Conservation (phyloP, 306 rosid genomes). For the Abrus precatorius region DNA sequence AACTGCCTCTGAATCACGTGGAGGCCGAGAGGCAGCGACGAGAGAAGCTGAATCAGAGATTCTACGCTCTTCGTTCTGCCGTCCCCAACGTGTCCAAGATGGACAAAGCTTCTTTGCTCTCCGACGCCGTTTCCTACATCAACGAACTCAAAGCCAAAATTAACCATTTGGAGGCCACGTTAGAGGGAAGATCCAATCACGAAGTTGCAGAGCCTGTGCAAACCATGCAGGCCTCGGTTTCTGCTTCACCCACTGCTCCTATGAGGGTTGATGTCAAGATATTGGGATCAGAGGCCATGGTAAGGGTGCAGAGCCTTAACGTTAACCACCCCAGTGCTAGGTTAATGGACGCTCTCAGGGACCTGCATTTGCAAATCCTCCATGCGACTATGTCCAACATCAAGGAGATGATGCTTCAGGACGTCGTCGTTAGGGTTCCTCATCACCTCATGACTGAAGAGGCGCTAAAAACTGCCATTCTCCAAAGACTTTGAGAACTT, state of each 20-base stretch:
- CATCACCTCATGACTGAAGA: constrained; percentile 50
- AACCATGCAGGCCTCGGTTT: not conserved
- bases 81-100: constrained; percentile 78
- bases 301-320: constrained; percentile 64
- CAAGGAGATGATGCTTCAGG: constrained; percentile 72
- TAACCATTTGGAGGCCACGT: not conserved
- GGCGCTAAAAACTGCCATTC: constrained; percentile 55
- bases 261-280: constrained; percentile 62
- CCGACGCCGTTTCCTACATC: constrained; percentile 68
- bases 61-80: constrained; percentile 72
- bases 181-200: not conserved
- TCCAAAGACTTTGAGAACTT: not conserved
- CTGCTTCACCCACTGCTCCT: not conserved
- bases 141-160: constrained; percentile 60
- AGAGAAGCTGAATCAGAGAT: constrained; percentile 56
- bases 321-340: constrained; percentile 64
- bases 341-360: constrained; percentile 64
- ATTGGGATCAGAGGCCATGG: constrained; percentile 64
- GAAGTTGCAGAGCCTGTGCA: not conserved
- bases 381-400: constrained; percentile 68
- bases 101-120: constrained; percentile 78
- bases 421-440: constrained; percentile 65
- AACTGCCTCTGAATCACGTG: constrained; percentile 49
- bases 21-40: constrained; percentile 69
- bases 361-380: constrained; percentile 58